phyloP scores from a whole-genome alignment of 352 stramenopile species.

The Phytophthora tentaculata region DNA sequence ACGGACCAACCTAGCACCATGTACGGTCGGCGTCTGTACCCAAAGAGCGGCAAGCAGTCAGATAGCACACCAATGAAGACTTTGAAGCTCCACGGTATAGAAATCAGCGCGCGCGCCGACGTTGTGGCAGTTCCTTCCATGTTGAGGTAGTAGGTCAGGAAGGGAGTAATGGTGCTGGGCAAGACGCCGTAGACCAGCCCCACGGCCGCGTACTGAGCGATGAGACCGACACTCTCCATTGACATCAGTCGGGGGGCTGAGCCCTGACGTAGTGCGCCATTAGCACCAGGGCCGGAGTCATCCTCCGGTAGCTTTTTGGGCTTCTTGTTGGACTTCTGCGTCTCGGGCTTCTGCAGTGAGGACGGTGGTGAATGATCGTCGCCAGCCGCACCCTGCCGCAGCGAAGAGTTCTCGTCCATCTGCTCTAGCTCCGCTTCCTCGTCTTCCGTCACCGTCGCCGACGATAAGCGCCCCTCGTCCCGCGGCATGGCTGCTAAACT shows the following conservation, averaged over 20 bases:
- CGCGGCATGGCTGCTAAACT: conserved; percentile 18
- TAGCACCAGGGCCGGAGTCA: not conserved
- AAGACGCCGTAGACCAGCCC: conserved; percentile 49
- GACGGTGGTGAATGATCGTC: conserved; percentile 33
- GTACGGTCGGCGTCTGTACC: conserved; percentile 57
- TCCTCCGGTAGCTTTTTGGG: conserved; percentile 5
- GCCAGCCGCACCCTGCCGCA: conserved; percentile 23
- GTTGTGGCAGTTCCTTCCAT: conserved; percentile 51
- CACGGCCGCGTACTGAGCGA: conserved; percentile 57
- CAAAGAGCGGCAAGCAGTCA: conserved; percentile 56
- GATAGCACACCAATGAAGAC: conserved; percentile 62
- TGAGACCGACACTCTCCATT: conserved; percentile 41
- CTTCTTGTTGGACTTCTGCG: conserved; percentile 15
- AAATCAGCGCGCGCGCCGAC: conserved; percentile 48
- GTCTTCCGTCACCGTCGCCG: conserved; percentile 24
- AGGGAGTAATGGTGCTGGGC: conserved; percentile 54
- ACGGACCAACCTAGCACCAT: conserved; percentile 62
- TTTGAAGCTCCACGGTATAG: conserved; percentile 62
- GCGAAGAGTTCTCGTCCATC: conserved; percentile 36
- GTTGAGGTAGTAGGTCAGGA: conserved; percentile 60
- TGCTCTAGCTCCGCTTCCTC: conserved; percentile 38
- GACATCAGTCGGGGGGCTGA: conserved; percentile 39
- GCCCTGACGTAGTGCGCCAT: conserved; percentile 44
- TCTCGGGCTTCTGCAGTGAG: conserved; percentile 18
- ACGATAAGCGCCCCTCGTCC: conserved; percentile 20